Conservation (phyloP, 1,139 yeast genomes). For the Kurtzmaniella quercitrusa region DNA sequence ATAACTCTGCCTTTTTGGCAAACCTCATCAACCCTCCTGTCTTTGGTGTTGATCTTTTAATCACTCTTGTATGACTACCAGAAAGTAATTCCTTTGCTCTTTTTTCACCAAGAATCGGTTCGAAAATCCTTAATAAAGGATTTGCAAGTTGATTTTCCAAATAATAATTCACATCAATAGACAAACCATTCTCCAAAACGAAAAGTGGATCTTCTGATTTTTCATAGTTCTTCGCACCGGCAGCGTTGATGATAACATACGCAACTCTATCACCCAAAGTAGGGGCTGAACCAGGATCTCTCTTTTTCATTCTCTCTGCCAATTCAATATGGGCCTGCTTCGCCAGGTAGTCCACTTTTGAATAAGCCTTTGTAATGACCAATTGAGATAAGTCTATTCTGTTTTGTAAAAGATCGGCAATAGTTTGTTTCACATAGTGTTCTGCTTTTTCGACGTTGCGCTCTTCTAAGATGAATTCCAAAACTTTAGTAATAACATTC, state of each 20-base stretch:
- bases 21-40: slow-evolving; percentile 86
- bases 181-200: slow-evolving; percentile 86
- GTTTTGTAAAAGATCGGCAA: slow-evolving; percentile 87
- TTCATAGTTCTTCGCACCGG: slow-evolving; percentile 84
- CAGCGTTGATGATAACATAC: slow-evolving; percentile 84
- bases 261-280: slow-evolving; percentile 97
- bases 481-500: slow-evolving; percentile 86
- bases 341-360: slow-evolving; percentile 87
- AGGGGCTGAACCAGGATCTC: slow-evolving; percentile 98
- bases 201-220: slow-evolving; percentile 96
- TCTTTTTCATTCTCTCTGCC: slow-evolving; percentile 92
- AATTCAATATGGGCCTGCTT: slow-evolving; percentile 97
- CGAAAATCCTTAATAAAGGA: slow-evolving; percentile 90
- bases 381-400: slow-evolving; percentile 88
- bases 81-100: slow-evolving; percentile 72
- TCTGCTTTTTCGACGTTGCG: slow-evolving; percentile 89
- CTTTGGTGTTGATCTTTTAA: slow-evolving; percentile 60
- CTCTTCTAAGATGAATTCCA: slow-evolving; percentile 81
- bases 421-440: slow-evolving; percentile 76
- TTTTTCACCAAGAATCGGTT: slow-evolving; percentile 87
- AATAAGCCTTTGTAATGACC: slow-evolving; percentile 89
- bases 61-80: slow-evolving; percentile 82
- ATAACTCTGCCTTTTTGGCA: slow-evolving; percentile 83
- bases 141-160: slow-evolving; percentile 89
- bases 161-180: slow-evolving; percentile 93